Percentiles rank a stretch among this genome's conserved stretches.
These are phyloP conservation scores for Pichia cephalocereana DNA, from an alignment of 805 yeast genomes.

Conservation along the genomic window DNA sequence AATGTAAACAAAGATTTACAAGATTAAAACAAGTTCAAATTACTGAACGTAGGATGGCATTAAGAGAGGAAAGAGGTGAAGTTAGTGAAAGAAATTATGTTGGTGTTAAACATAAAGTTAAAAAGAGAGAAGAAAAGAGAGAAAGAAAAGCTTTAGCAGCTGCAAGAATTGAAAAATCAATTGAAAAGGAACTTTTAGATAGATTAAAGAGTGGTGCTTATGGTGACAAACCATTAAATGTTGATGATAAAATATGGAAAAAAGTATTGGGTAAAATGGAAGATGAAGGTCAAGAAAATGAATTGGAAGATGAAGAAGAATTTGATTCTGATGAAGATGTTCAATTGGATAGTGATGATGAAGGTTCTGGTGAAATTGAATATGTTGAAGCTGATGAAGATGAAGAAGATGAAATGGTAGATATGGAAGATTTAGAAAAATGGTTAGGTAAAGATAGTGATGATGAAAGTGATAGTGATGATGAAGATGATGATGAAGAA, in stretches of 20 bases:
- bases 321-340: slow-evolving; percentile 69
- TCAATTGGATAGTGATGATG: slow-evolving; percentile 50
- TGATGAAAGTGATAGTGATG: slow-evolving; percentile 19
- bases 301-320: slow-evolving; percentile 78
- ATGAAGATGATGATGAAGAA: slow-evolving; percentile 21
- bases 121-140: slow-evolving; percentile 87
- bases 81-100: slow-evolving; percentile 74
- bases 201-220: slow-evolving; percentile 96
- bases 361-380: slow-evolving; percentile 59
- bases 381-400: slow-evolving; percentile 86
- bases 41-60: slow-evolving; percentile 86
- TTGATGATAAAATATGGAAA: slow-evolving; percentile 93
- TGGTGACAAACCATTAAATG: slow-evolving; percentile 96
- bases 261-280: slow-evolving; percentile 73
- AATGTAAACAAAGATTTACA: slow-evolving; percentile 93
- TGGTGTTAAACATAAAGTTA: slow-evolving; percentile 88
- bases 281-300: slow-evolving; percentile 35
- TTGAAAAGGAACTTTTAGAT: slow-evolving; percentile 89
- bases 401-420: slow-evolving; percentile 83
- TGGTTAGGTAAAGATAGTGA: slow-evolving; percentile 51
- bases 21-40: slow-evolving; percentile 92
- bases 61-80: slow-evolving; percentile 55
- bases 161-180: slow-evolving; percentile 92
- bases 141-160: slow-evolving; percentile 96
- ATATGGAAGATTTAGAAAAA: slow-evolving; percentile 84